Conservation (phyloP, 495 filamentous ascomycete genomes). For the Darksidea phi region DNA sequence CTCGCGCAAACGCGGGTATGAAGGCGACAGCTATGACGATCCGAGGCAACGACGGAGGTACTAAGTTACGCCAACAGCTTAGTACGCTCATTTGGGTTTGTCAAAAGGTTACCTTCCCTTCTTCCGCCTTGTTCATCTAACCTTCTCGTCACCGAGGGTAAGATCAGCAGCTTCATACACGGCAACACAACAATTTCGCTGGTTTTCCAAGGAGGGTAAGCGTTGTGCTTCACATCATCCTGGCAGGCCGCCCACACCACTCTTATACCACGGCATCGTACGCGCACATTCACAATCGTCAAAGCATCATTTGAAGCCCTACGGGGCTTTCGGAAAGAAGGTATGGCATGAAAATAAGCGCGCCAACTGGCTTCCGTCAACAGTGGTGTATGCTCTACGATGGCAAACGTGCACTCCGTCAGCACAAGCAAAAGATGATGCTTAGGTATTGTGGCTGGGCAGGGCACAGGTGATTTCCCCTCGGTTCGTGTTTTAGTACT, state of each 20-base stretch:
- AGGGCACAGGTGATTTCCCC: constrained; percentile 21
- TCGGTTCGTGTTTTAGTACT: constrained; percentile 18
- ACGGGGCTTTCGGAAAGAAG: background rate
- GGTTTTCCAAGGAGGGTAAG: constrained; percentile 25
- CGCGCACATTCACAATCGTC: background rate
- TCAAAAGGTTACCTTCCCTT: constrained; percentile 31
- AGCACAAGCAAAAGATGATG: too few relatives aligned
- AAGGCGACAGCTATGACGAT: constrained; percentile 69
- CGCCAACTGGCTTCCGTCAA: background rate
- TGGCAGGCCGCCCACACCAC: constrained; percentile 1
- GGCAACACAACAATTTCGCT: background rate
- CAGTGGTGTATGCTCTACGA: too few relatives aligned
- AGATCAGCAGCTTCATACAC: constrained; percentile 10
- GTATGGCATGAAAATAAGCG: background rate
- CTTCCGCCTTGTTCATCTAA: constrained; percentile 39
- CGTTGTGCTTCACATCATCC: constrained; percentile 6
- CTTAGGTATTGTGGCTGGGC: constrained; percentile 5
- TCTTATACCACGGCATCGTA: background rate
- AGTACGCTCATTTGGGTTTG: constrained; percentile 41
- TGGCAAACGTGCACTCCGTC: too few relatives aligned
- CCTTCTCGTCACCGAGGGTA: constrained; percentile 60
- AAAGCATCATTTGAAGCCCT: background rate
- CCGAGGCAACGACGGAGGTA: constrained; percentile 62
- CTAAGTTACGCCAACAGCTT: constrained; percentile 19
- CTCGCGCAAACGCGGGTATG: constrained; percentile 57